A percentile compares a stretch with the other conserved stretches of the same genome.
Evolutionary conservation across 768 basidiomycete genomes (phyloP).

Genomic region (Mycena alexandri): DNA sequence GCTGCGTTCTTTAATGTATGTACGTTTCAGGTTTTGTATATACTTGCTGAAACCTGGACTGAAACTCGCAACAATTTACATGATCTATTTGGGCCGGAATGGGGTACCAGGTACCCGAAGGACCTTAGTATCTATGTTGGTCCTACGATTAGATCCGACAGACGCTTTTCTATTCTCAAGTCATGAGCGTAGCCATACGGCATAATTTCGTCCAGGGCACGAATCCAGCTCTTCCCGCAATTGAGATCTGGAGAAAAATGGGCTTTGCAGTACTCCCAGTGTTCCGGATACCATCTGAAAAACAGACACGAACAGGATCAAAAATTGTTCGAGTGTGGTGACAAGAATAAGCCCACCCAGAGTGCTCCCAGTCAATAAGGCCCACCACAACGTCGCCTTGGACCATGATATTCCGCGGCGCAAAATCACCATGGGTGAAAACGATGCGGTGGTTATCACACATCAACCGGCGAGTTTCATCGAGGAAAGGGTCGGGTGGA

Average conservation of each 20-base stretch:
- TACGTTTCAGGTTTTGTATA: too few relatives aligned
- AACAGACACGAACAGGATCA: too few relatives aligned
- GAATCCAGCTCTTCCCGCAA: conserved; percentile 3
- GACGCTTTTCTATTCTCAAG: not conserved
- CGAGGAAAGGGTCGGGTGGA: not conserved
- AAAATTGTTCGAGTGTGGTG: not conserved
- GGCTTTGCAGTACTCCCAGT: conserved; percentile 12
- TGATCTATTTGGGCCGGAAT: too few relatives aligned
- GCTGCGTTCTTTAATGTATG: too few relatives aligned
- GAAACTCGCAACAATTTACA: too few relatives aligned
- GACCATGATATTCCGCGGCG: conserved; percentile 14
- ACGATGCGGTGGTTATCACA: conserved; percentile 17
- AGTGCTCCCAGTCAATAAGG: conserved; percentile 10
- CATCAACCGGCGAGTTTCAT: conserved; percentile 7
- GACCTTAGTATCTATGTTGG: not conserved
- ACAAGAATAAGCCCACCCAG: not conserved
- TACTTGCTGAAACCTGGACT: too few relatives aligned
- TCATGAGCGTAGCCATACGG: not conserved
- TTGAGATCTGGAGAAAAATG: not conserved
- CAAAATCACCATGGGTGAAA: conserved; percentile 7
- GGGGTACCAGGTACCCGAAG: too few relatives aligned
- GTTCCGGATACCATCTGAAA: not conserved
- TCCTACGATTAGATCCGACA: not conserved
- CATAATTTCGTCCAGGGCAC: conserved; percentile 2
- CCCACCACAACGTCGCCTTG: conserved; percentile 7